Base-by-base conservation (phyloP, 1,139 yeast species). In the Lodderomyces elongisporus region DNA sequence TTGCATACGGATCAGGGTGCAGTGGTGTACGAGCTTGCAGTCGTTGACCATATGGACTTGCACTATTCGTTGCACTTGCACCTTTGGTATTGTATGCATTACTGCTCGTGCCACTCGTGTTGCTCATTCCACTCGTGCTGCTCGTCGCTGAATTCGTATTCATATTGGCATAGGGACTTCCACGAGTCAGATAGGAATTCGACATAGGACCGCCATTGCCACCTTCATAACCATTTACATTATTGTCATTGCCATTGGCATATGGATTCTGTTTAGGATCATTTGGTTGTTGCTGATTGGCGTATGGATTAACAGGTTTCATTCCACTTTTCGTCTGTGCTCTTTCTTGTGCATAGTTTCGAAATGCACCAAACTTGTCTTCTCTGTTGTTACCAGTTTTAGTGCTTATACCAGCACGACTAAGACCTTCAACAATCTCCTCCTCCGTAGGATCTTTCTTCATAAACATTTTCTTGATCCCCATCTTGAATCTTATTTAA, bases 321-420 rank as follows among this genome's bases (percentile, higher is more conserved):
- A 49, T 65, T 48, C 63, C 76, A 41, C 74, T 59, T 52, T 65
- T 50, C 43, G 54, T 43, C 37, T 49, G 39, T 48, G 62, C 59
- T 31, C 65, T 48, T 31, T 76, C 77, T 42, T 69, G 71, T 10
- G 85, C 83, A 55, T 72, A 78, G 37, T 66, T 66, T 28, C 69
- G 69, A 51, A 80, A 82, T 3, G 87, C 88, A 7, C 80, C 75
- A 52, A 82, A 82, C 47, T 77, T 76, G 45, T 69, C 76, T 43
- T 64, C 68, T 45, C 72, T 65, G 5, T 45, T 47, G 17, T 45
- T 48, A 15, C 38, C 36, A 5, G 57, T 49, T 47, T 60, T 77
- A 31, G 77, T 71, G 9, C 74, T 47, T 27, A 80, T 66, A 4
- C 87, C 87, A 21, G 70, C 55, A 24, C 63, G 64, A 43, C 65